These are phyloP conservation scores for Ramularia endophylla DNA, from an alignment of 2,329 filamentous ascomycete species.

Conservation along the genomic window DNA sequence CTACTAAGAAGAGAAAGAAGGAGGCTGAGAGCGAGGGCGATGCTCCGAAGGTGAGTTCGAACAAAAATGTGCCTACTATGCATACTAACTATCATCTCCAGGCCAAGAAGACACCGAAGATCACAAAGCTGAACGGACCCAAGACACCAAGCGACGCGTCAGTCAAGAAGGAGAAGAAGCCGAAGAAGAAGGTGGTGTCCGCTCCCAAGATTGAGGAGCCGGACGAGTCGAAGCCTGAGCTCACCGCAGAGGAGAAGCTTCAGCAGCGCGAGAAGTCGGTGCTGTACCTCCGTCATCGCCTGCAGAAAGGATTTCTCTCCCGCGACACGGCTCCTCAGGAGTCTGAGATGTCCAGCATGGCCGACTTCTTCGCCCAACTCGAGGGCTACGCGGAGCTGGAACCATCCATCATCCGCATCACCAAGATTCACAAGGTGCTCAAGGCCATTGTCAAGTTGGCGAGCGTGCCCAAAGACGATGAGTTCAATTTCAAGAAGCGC, in stretches of 20 bases:
- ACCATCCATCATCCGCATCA: constrained; percentile 77
- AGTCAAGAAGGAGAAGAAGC: constrained; percentile 42
- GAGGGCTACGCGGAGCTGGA: constrained; percentile 78
- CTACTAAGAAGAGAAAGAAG: constrained; percentile 77
- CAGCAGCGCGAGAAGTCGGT: constrained; percentile 61
- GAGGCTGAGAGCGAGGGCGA: constrained; percentile 60
- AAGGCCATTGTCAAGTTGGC: constrained; percentile 88
- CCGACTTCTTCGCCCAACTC: constrained; percentile 70
- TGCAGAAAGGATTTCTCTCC: constrained; percentile 89
- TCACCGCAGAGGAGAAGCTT: constrained; percentile 50
- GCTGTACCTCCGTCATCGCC: constrained; percentile 87
- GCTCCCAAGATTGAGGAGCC: constrained; percentile 50
- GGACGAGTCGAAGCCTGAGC: constrained; percentile 50
- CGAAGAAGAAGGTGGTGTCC: constrained; percentile 54
- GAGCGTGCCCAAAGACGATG: constrained; percentile 78
- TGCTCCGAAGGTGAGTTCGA: constrained; percentile 50
- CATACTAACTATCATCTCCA: constrained; percentile 28
- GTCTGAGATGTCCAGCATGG: constrained; percentile 74
- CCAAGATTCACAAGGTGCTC: constrained; percentile 98
- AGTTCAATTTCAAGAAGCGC: constrained; percentile 82
- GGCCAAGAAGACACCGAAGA: constrained; percentile 47
- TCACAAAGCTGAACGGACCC: constrained; percentile 41
- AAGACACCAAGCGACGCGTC: constrained; percentile 35
- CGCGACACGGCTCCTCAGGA: constrained; percentile 80
- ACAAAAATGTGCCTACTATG: not conserved